Evolutionary conservation across 2,329 filamentous ascomycete genomes (phyloP), one percentile per base, ranked within the genome.

Genomic region (Reticulascus tulasneorum): DNA sequence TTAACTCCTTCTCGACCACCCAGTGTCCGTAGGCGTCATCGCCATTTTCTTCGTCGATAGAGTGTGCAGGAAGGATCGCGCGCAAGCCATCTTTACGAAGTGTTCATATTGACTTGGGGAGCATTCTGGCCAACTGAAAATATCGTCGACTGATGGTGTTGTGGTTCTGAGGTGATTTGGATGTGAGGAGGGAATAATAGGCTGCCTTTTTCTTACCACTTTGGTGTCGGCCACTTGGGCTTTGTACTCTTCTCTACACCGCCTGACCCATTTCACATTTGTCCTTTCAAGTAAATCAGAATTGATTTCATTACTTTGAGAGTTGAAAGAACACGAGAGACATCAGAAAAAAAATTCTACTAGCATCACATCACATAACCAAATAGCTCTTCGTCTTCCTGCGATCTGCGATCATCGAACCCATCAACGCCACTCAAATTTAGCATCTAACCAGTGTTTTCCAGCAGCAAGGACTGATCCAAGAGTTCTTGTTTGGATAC

Each of bases 211-310:
- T 29, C 40, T 36, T 37, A 38, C 33, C n/a, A n/a, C n/a, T 22
- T 29, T 28, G 38, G 35, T 41, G 42, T 46, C 41, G 38, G 37
- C 46, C 45, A 40, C 35, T 40, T 42, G 37, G 47, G 47, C 47
- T 41, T 48, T 49, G 47, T 49, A 49, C 42, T 49, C 41, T 47
- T 45, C 38, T 38, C 41, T 44, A 41, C 41, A 42, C 30, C 38
- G 34, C 41, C 16, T 28, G 33, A 32, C 38, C 37, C 33, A 33
- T 34, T 38, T 44, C 42, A 34, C 38, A 30, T n/a, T 38, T 38
- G 40, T 55, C 54, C 49, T 54, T 45, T 44, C 47, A 56, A 60
- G 54, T 60, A 67, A 71, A 71, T 71, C 66, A 71, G 59, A 72
- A 73, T 73, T 73, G 64, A 72, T 64, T 69, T 64, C 51, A 50